Base-by-base conservation (phyloP, 1,139 yeast genomes). In the Keqinozyma sinolaborantium region DNA sequence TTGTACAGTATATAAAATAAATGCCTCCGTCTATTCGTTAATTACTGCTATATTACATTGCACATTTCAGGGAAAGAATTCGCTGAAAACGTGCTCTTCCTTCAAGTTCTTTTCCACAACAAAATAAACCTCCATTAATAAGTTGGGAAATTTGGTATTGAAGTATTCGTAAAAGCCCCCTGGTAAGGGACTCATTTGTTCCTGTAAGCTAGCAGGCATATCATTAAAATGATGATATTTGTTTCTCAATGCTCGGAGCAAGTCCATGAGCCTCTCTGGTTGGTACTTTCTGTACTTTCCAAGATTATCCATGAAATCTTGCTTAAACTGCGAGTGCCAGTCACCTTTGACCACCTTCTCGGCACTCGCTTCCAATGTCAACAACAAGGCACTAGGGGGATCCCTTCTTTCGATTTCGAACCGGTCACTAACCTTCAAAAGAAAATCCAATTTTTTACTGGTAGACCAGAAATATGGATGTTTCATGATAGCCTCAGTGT, bases 211-310 rank as follows among this genome's bases (percentile, higher is more conserved):
- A 4, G 63, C 68, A 1, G 97, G 95, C 56, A 90, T 63, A 51
- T 94, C 98, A 57, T 87, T 87, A 56, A 75, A 92, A 56, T 92
- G 99, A 54, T 87, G 96, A 52, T 84, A 80, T 55, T 92, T 92
- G 63, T 92, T 92, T 45, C 99, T 70, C 46, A 92, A 63, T 0
- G 97, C 97, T 40, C 99, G 69, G 35, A 92, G 60, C 34, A 92
- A 62, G 54, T 94, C 98, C 79, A 87, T 77, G 30, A 92, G 58
- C 42, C 80, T 83, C 35, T 75, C 79, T 0, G 83, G 75, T 41
- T 83, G 83, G 53, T 92, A 94, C 56, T 87, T 90, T 46, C 99
- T 73, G 55, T 87, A 92, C 52, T 84, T 86, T 14, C 95, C 96
- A 41, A 94, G 65, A 50, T 90, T 87, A 15, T 82, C 86, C 63